These are phyloP conservation scores for Jimgerdemannia flammicorona DNA, from an alignment of 192 early-diverging fungal species.

Conservation along the genomic window DNA sequence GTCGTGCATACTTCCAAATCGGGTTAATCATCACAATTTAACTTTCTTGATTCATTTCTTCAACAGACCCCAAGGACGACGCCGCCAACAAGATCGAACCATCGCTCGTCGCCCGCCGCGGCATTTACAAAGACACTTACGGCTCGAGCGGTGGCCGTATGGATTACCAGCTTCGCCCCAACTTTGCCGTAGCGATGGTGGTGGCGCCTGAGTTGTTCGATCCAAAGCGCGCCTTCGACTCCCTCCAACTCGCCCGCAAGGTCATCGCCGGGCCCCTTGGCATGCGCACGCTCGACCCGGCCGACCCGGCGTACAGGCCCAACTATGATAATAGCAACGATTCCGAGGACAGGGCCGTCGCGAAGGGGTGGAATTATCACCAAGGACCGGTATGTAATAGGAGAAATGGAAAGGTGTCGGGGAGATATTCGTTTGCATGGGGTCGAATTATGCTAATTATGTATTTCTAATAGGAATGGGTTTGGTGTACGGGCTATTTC, in stretches of 20 bases:
- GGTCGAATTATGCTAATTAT: too few relatives aligned
- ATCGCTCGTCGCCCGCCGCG: conserved; percentile 77
- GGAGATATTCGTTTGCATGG: too few relatives aligned
- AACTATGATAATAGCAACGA: conserved; percentile 93
- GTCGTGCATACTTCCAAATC: too few relatives aligned
- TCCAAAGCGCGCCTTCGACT: conserved; percentile 63
- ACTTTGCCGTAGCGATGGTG: conserved; percentile 87
- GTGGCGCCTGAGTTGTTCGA: conserved; percentile 95
- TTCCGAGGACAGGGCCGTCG: conserved; percentile 73
- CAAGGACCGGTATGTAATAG: conserved; percentile 54
- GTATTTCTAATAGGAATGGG: conserved; percentile 68
- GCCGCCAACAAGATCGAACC: conserved; percentile 52
- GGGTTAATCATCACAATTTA: too few relatives aligned
- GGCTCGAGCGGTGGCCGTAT: conserved; percentile 68
- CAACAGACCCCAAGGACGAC: conserved; percentile 58
- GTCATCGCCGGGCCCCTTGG: conserved; percentile 81
- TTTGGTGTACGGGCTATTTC: conserved; percentile 90
- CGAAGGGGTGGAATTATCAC: conserved; percentile 98
- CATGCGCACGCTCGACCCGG: conserved; percentile 95
- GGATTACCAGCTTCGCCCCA: conserved; percentile 94
- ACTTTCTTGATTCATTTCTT: too few relatives aligned
- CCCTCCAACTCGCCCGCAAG: conserved; percentile 66
- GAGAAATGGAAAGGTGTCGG: neutral
- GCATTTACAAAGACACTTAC: conserved; percentile 92
- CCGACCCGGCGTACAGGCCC: conserved; percentile 90